These are phyloP conservation scores for Dendrostoma leiphaemia DNA, from an alignment of 2,329 filamentous ascomycete genomes.

Conservation along the genomic window DNA sequence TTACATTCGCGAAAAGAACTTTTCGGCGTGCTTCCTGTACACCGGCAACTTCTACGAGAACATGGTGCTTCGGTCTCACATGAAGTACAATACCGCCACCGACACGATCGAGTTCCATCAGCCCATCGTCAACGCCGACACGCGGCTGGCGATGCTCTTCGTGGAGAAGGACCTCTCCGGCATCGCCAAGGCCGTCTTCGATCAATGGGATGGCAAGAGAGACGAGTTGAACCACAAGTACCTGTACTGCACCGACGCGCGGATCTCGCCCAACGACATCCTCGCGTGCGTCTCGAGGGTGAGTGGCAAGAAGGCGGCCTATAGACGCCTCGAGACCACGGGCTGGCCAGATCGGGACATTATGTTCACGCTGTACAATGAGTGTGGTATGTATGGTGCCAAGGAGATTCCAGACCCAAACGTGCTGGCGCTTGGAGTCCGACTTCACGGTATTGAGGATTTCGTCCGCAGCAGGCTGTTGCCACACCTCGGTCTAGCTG, in stretches of 20 bases:
- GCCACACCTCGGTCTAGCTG: slow-evolving; percentile 10
- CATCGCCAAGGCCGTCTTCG: slow-evolving; percentile 11
- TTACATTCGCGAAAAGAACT: slow-evolving; percentile 2
- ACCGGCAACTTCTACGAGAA: slow-evolving; percentile 16
- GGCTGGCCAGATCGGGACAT: slow-evolving; percentile 10
- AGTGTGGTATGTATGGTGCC: slow-evolving; percentile 4
- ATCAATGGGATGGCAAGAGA: slow-evolving; percentile 8
- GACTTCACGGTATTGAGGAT: slow-evolving; percentile 6
- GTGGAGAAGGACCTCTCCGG: slow-evolving; percentile 15
- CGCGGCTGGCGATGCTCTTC: slow-evolving; percentile 16
- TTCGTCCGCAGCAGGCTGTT: slow-evolving; percentile 6
- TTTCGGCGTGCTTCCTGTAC: slow-evolving; percentile 13
- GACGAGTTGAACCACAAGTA: slow-evolving; percentile 3
- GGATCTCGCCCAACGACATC: slow-evolving; percentile 3
- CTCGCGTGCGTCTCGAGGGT: slow-evolving; percentile 3
- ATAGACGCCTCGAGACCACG: slow-evolving; percentile 5
- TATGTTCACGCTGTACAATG: slow-evolving; percentile 10
- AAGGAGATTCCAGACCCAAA: slow-evolving; percentile 6
- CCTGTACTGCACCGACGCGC: slow-evolving; percentile 4
- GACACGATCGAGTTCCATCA: slow-evolving; percentile 12
- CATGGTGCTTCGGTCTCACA: slow-evolving; percentile 12
- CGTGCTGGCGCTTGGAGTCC: slow-evolving; percentile 6
- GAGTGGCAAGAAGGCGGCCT: not conserved
- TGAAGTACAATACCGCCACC: slow-evolving; percentile 6
- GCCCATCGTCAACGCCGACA: slow-evolving; percentile 11